phyloP scores from a whole-genome alignment of 345 rosid genomes.

The Rhodomyrtus tomentosa region DNA sequence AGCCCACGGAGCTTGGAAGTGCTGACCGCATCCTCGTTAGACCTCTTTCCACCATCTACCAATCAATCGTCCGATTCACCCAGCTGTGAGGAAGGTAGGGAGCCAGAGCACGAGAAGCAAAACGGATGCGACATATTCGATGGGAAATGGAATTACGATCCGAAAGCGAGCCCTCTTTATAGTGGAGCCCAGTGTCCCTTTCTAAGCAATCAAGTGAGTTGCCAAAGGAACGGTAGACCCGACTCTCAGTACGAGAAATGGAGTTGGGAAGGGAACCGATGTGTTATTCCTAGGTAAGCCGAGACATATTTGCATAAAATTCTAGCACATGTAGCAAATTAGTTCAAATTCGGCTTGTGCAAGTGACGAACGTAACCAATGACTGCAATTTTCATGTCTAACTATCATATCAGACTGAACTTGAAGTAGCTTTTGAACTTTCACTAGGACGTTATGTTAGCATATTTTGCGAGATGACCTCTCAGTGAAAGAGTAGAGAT shows the following conservation, averaged over 20 bases:
- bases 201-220: conserved; percentile 34
- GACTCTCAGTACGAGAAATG: conserved; percentile 37
- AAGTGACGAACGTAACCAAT: neutral
- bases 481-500: neutral
- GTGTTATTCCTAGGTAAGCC: conserved; percentile 32
- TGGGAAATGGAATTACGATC: conserved; percentile 46
- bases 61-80: neutral
- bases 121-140: conserved; percentile 23
- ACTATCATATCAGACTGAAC: neutral
- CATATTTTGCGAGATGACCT: neutral
- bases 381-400: neutral
- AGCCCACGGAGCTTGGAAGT: neutral
- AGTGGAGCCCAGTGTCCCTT: conserved; percentile 22
- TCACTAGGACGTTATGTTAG: neutral
- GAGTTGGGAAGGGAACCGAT: conserved; percentile 39
- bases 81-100: neutral
- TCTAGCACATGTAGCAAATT: neutral
- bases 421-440: neutral
- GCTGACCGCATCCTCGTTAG: neutral
- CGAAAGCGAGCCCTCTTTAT: conserved; percentile 15
- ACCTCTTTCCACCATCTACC: neutral
- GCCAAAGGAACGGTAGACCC: conserved; percentile 38
- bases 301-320: neutral
- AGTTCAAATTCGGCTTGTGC: neutral
- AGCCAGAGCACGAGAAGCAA: neutral